Percentiles rank a stretch among this genome's conserved stretches.
phyloP scores from a whole-genome alignment of 2,329 filamentous ascomycete species.

The Exophiala sp. region DNA sequence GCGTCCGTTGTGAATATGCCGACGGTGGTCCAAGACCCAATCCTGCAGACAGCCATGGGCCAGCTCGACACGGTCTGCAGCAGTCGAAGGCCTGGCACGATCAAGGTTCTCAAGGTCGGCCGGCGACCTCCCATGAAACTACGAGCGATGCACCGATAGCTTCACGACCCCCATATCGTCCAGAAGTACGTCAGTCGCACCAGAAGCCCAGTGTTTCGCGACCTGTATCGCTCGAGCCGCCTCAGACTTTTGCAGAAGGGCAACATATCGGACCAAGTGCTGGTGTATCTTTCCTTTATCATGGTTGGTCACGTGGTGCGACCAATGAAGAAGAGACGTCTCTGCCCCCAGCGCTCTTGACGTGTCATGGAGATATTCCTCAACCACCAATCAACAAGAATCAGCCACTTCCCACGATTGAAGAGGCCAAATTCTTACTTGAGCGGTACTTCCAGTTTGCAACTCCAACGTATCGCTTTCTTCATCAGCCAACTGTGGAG shows the following conservation, averaged over 20 bases:
- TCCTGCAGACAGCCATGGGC: background rate
- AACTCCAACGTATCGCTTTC: slow-evolving; percentile 52
- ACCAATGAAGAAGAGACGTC: slow-evolving; percentile 37
- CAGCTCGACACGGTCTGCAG: background rate
- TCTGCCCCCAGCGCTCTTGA: slow-evolving; percentile 33
- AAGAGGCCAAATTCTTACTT: slow-evolving; percentile 39
- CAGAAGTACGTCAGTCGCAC: background rate
- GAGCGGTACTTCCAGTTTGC: slow-evolving; percentile 55
- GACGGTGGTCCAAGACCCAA: slow-evolving; percentile 9
- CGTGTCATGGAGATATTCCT: slow-evolving; percentile 41
- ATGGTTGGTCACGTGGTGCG: slow-evolving; percentile 52
- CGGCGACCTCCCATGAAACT: background rate
- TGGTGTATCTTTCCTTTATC: slow-evolving; percentile 54
- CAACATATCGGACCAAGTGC: slow-evolving; percentile 50
- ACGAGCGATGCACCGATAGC: background rate
- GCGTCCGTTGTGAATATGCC: slow-evolving; percentile 24
- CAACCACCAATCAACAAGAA: slow-evolving; percentile 33
- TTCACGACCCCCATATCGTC: background rate
- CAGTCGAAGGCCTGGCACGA: background rate
- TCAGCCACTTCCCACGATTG: slow-evolving; percentile 33
- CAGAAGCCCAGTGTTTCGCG: slow-evolving; percentile 4
- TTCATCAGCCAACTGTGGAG: slow-evolving; percentile 50
- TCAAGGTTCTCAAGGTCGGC: no score
- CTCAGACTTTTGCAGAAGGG: slow-evolving; percentile 36
- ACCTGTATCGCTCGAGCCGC: slow-evolving; percentile 21